Base-by-base conservation (phyloP, 176 grass and related monocot genomes). In the Carex parvula region DNA sequence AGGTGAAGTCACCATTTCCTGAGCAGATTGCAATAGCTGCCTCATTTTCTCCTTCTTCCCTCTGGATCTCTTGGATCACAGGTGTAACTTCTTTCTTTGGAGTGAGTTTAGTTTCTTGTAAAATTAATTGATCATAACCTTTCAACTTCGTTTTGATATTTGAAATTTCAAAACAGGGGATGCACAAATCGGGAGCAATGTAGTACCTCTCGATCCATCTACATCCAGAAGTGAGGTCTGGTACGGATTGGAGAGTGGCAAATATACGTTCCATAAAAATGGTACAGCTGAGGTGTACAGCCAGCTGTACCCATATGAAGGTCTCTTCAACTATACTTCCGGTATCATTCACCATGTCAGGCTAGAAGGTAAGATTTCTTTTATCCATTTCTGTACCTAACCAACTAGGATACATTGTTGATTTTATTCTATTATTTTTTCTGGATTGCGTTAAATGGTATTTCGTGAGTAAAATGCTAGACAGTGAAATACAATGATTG, bases 31-130 rank as follows among this genome's bases (percentile, higher is more conserved):
- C 86, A 54, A 88, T 98, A 11, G 92, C 92, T 58, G 88, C 88
- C 32, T 98, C 92, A 65, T 60, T 85, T 79, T 55, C 66, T 48
- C 84, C 88, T 61, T 44, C 69, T 67, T 91, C 92, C 8, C 7
- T 94, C 82, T 98, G 95, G 95, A 87, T 98, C 6, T 93, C 95
- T 32, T 98, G 95, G 92, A 83, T 93, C 84, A 93, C 92, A 24
- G 91, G 92, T 88, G 39, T 14, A 6, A 60, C 20, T 52, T 26
- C 29, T 67, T 35, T 20, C 46, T 46, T 10, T 69, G 56, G 0
- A 65, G 48, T 26, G 55, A 66, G 61, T 7, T 75, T 63, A 76
- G 69, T 61, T 65, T 59, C 11, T 15, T 59, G 46, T 72, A 50
- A 0, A 52, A 24, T 22, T 12, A 6, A 30, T 8, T 58, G 4